These are phyloP conservation scores for Neurospora sp. DNA, from an alignment of 495 filamentous ascomycete species.

Conservation along the genomic window DNA sequence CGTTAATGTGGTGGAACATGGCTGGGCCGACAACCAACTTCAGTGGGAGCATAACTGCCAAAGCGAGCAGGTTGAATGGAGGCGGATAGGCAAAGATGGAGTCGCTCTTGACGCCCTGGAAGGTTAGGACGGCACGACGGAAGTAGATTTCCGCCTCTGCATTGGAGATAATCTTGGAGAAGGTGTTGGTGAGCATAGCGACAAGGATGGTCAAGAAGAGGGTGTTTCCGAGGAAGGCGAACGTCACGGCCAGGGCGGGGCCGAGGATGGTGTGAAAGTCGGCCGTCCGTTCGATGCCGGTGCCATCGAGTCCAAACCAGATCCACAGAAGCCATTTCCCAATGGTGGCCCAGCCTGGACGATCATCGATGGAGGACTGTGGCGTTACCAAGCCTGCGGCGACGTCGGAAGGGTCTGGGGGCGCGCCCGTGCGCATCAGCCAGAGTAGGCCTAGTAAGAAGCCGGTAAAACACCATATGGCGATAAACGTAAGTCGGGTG, in stretches of 20 bases:
- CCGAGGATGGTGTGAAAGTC: slow-evolving; percentile 50
- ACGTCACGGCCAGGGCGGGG: slow-evolving; percentile 49
- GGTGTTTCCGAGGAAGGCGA: slow-evolving; percentile 56
- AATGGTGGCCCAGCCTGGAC: slow-evolving; percentile 36
- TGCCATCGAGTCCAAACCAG: slow-evolving; percentile 60
- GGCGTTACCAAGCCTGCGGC: slow-evolving; percentile 16
- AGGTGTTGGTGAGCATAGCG: slow-evolving; percentile 55
- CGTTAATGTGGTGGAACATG: slow-evolving; percentile 54
- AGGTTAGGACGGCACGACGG: slow-evolving; percentile 51
- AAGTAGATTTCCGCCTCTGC: slow-evolving; percentile 54
- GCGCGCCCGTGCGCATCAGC: slow-evolving; percentile 27
- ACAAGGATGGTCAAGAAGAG: slow-evolving; percentile 61
- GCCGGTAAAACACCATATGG: slow-evolving; percentile 55
- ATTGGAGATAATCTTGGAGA: slow-evolving; percentile 50
- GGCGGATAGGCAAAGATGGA: slow-evolving; percentile 53
- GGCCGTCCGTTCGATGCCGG: slow-evolving; percentile 47
- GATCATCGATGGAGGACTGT: slow-evolving; percentile 18
- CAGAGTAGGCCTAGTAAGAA: slow-evolving; percentile 53
- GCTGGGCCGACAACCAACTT: slow-evolving; percentile 43
- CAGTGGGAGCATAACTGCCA: slow-evolving; percentile 46
- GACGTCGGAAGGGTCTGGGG: not conserved
- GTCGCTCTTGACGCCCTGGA: slow-evolving; percentile 56
- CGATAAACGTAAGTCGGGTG: slow-evolving; percentile 47
- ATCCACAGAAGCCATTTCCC: slow-evolving; percentile 60
- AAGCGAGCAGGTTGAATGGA: slow-evolving; percentile 53